Percentiles rank a stretch among this genome's conserved stretches.
Evolutionary conservation across 768 basidiomycete genomes (phyloP).

Genomic region (Xerocomus potaroensis): DNA sequence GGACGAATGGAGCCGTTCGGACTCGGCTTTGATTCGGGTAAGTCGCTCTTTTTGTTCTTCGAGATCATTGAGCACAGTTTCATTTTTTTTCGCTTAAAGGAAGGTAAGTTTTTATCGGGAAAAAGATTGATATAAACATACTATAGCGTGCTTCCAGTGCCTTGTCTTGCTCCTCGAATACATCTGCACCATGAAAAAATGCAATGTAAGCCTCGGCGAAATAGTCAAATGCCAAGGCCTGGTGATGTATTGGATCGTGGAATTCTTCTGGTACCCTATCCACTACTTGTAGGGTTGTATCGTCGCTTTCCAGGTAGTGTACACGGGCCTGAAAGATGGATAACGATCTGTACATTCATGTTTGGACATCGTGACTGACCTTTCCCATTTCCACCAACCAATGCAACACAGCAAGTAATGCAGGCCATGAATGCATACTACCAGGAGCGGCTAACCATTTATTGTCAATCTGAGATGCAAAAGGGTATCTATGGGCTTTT

Average conservation of each 20-base stretch:
- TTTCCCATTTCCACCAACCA: slow-evolving; percentile 89
- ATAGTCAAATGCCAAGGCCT: slow-evolving; percentile 74
- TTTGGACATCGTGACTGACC: slow-evolving; percentile 44
- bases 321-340: slow-evolving; percentile 26
- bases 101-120: background rate
- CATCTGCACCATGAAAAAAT: slow-evolving; percentile 65
- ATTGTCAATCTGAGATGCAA: slow-evolving; percentile 69
- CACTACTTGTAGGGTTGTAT: slow-evolving; percentile 64
- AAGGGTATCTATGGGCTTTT: slow-evolving; percentile 78
- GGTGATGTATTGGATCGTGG: slow-evolving; percentile 67
- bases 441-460: slow-evolving; percentile 88
- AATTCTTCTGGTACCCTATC: slow-evolving; percentile 68
- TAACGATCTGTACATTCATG: background rate
- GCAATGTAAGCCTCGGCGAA: slow-evolving; percentile 60
- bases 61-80: slow-evolving; percentile 58
- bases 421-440: slow-evolving; percentile 89
- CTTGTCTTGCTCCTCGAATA: slow-evolving; percentile 66
- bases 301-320: slow-evolving; percentile 54
- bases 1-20: slow-evolving; percentile 56
- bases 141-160: slow-evolving; percentile 74
- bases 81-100: slow-evolving; percentile 61
- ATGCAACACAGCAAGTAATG: slow-evolving; percentile 80
- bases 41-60: slow-evolving; percentile 52
- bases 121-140: slow-evolving; percentile 30
- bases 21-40: slow-evolving; percentile 46